Base-by-base conservation (phyloP, 73 alveolate genomes). In the Paramecium biaurelia region DNA sequence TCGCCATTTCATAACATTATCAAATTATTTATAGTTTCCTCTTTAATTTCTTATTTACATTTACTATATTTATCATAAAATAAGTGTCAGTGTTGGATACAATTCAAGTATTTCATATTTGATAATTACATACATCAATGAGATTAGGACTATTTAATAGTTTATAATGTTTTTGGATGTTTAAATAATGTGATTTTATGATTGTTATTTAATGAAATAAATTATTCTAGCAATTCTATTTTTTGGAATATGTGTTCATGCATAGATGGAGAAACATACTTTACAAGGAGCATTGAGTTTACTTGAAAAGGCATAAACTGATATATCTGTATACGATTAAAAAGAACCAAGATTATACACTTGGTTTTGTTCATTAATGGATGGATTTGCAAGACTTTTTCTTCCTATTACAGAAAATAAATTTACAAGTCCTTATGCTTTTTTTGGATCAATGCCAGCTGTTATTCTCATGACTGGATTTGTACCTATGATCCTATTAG, bases 221-320 rank as follows among this genome's bases (percentile, higher is more conserved):
- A 30, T 26, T 63, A 63, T 63, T 14, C 24, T 63, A 63, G 84
- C 84, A 63, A 63, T 63, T 63, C 9, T 63, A 63, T 63, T 63
- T 14, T 63, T 63, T 21, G 28, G 68, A 14, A 26, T 32, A 49
- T 63, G 49, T 24, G 2, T 26, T 26, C 7, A 63, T 63, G 84
- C 84, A 23, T 24, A 30, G 20, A 24, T 32, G 49, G 45, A 63
- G 23, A 63, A 30, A 24, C 84, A 63, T 24, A 79, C 90, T 1
- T 24, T 79, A 24, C 12, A 47, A 23, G 90, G 90, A 23, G 90
- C 90, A 6, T 79, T 79, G 56, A 79, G 18, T 30, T 79, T 79
- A 45, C 28, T 79, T 58, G 70, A 79, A 45, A 9, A 41, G 7
- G 70, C 76, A 20, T 4, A 74, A 74, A 14, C 12, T 32, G 30